Evolutionary conservation across 495 filamentous ascomycete species (phyloP).

Genomic region (Lasiosphaeris hirsuta): DNA sequence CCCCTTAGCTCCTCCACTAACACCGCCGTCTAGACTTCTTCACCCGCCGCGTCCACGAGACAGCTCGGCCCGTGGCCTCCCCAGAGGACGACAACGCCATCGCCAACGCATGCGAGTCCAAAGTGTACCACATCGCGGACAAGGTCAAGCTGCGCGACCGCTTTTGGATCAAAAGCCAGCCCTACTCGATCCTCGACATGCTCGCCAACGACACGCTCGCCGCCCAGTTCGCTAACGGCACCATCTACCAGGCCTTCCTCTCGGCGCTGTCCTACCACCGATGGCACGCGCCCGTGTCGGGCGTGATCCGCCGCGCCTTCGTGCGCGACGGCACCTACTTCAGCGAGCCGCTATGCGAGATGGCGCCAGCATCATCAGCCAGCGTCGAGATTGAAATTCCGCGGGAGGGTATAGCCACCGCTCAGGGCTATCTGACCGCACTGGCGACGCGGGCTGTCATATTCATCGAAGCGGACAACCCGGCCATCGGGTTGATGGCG

Average conservation of each 20-base stretch:
- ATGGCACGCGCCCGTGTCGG: conserved; percentile 64
- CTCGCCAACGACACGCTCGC: conserved; percentile 50
- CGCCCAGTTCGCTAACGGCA: conserved; percentile 55
- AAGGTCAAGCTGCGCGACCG: conserved; percentile 45
- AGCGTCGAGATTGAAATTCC: conserved; percentile 35
- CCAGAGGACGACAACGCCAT: conserved; percentile 55
- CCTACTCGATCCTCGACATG: conserved; percentile 63
- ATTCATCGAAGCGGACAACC: conserved; percentile 66
- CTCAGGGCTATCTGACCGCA: conserved; percentile 58
- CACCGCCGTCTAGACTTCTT: conserved; percentile 55
- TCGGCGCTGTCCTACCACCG: conserved; percentile 65
- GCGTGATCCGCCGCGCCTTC: conserved; percentile 53
- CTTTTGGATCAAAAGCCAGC: conserved; percentile 72
- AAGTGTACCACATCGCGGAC: conserved; percentile 44
- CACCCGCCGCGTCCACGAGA: conserved; percentile 54
- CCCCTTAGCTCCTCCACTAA: background rate
- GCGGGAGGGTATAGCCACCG: conserved; percentile 32
- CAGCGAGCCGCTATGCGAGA: conserved; percentile 57
- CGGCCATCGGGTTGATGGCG: conserved; percentile 61
- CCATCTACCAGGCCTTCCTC: conserved; percentile 66
- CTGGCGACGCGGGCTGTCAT: conserved; percentile 60
- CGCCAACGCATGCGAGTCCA: conserved; percentile 64
- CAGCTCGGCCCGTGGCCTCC: conserved; percentile 55
- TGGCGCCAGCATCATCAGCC: conserved; percentile 19
- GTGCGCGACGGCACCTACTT: conserved; percentile 66